Evolutionary conservation across 768 basidiomycete genomes (phyloP).

Genomic region (Leccinellum luteum): DNA sequence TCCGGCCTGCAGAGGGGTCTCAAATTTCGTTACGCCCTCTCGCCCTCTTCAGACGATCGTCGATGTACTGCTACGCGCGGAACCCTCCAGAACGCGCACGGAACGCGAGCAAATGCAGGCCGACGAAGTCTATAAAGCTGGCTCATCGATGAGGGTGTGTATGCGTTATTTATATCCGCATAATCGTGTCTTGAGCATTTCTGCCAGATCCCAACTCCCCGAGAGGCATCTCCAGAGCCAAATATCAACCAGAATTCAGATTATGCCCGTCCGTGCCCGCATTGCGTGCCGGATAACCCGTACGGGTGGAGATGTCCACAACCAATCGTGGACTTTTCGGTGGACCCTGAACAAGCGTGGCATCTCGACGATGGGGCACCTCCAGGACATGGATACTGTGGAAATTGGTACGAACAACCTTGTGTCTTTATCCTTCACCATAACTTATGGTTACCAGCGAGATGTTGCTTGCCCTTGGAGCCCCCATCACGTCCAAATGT

Average conservation of each 20-base stretch:
- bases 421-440: neutral
- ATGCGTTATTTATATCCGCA: neutral
- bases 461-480: slow-evolving; percentile 65
- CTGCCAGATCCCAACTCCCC: slow-evolving; percentile 67
- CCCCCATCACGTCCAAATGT: slow-evolving; percentile 79
- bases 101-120: slow-evolving; percentile 76
- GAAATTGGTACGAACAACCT: slow-evolving; percentile 62
- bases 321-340: slow-evolving; percentile 69
- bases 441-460: slow-evolving; percentile 45
- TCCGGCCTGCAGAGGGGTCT: slow-evolving; percentile 73
- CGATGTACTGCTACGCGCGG: slow-evolving; percentile 67
- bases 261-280: slow-evolving; percentile 76
- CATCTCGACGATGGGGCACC: slow-evolving; percentile 73
- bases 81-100: slow-evolving; percentile 65
- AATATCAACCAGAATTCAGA: slow-evolving; percentile 62
- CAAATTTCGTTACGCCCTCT: slow-evolving; percentile 67
- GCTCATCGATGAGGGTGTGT: slow-evolving; percentile 61
- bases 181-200: neutral
- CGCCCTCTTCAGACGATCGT: slow-evolving; percentile 71
- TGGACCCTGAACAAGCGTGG: slow-evolving; percentile 73
- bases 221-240: slow-evolving; percentile 76
- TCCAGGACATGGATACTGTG: slow-evolving; percentile 77
- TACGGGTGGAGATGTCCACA: slow-evolving; percentile 82
- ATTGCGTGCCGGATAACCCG: slow-evolving; percentile 65
- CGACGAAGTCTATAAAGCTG: slow-evolving; percentile 72